Percentiles rank a stretch among this genome's conserved stretches.
Conservation (phyloP, 2,329 filamentous ascomycete genomes). For the Tolypocladium guangdongense region DNA sequence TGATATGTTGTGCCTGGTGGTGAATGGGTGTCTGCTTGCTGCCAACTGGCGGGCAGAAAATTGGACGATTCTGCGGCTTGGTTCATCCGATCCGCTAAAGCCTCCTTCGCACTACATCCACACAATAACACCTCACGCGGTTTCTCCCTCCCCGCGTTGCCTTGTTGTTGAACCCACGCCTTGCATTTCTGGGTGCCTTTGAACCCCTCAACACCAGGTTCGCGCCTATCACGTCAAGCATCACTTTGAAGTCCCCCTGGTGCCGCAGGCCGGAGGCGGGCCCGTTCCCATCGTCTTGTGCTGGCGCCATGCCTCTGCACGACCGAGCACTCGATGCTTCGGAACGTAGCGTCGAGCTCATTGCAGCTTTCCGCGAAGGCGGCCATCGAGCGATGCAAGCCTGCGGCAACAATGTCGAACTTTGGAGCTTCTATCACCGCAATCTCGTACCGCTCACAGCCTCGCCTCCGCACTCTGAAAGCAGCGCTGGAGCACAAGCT, state of each 20-base stretch:
- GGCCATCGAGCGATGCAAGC: not conserved
- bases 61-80: not conserved
- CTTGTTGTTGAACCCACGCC: not conserved
- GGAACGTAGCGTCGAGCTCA: not conserved
- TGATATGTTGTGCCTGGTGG: not conserved
- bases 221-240: not conserved
- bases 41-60: not conserved
- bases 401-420: slow-evolving; percentile 4
- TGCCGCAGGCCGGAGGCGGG: not conserved
- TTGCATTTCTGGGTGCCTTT: not conserved
- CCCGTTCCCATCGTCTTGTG: not conserved
- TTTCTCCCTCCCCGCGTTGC: not conserved
- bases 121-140: not conserved
- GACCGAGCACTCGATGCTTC: not conserved
- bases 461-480: not conserved
- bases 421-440: slow-evolving; percentile 11
- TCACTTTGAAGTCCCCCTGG: not conserved
- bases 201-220: not conserved
- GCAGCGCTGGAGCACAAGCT: not conserved
- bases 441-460: slow-evolving; percentile 13
- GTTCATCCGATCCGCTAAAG: not conserved
- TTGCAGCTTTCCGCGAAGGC: not conserved
- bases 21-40: slow-evolving; percentile 1
- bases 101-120: not conserved
- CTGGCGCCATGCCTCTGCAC: not conserved